Evolutionary conservation across 2,329 filamentous ascomycete species (phyloP).

Genomic region (Penicillium rolfsii): DNA sequence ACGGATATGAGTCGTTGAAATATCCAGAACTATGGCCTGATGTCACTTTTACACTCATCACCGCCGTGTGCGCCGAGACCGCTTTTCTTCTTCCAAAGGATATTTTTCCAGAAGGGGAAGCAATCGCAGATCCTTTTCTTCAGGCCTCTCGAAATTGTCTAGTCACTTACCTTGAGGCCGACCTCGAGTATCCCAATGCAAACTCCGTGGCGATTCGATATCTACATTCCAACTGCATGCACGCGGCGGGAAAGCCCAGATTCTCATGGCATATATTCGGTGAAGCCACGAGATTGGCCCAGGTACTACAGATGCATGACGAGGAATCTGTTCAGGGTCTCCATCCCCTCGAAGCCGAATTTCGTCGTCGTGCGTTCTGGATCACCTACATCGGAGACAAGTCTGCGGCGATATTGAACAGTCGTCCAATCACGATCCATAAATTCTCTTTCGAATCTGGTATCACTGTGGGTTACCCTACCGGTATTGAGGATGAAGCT

Average conservation of each 20-base stretch:
- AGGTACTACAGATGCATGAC: conserved; percentile 51
- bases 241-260: conserved; percentile 49
- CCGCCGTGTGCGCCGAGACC: conserved; percentile 50
- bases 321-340: conserved; percentile 45
- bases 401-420: conserved; percentile 36
- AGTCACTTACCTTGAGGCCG: conserved; percentile 46
- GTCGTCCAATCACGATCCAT: conserved; percentile 50
- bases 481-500: conserved; percentile 24
- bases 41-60: conserved; percentile 48
- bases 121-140: conserved; percentile 45
- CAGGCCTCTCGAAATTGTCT: conserved; percentile 47
- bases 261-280: conserved; percentile 54
- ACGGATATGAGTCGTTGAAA: conserved; percentile 18
- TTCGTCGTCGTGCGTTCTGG: conserved; percentile 29
- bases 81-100: conserved; percentile 47
- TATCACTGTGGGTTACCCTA: conserved; percentile 41
- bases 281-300: conserved; percentile 48
- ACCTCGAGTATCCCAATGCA: conserved; percentile 49
- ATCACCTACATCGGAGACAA: conserved; percentile 32
- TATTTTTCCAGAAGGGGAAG: conserved; percentile 46
- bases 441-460: conserved; percentile 48
- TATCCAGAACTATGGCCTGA: conserved; percentile 41
- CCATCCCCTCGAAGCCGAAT: conserved; percentile 43
- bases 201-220: conserved; percentile 51
- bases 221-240: conserved; percentile 53